Base-by-base conservation (phyloP, 2,329 filamentous ascomycete species). In the Monilinia polystroma region DNA sequence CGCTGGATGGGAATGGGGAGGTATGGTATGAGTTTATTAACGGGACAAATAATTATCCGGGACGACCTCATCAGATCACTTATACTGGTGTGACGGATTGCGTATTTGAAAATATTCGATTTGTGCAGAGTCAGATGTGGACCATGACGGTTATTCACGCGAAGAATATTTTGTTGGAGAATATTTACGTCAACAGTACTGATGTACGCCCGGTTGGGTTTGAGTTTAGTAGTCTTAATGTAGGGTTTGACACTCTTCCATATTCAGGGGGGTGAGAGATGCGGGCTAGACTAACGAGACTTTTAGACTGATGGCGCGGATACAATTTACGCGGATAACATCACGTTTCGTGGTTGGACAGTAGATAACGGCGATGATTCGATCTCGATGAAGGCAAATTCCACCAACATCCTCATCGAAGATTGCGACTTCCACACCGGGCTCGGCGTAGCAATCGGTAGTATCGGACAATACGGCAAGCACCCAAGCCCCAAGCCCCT, bases 111-210 rank as follows among this genome's bases (percentile, higher is more conserved):
- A 79, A 82, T 3, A 68, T 87, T 20, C 77, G 78, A 2, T 86
- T 85, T 69, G 75, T 87, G 10, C 81, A 84, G 68, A 84, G 81
- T 68, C 85, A 87, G 75, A 87, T 87, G 85, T 87, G 85, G 81
- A 83, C 82, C 0, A 83, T 87, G 79, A 65, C 68, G 3, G 5
- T 70, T 11, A 65, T 68, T 23, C 47, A 82, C 72, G 82, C 81
- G 1, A 69, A 80, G 12, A 76, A 82, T 63, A 75, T 82, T 1
- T 75, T 82, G 0, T 76, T 86, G 10, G 78, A 83, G 59, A 78
- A 82, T 67, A 84, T 87, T 41, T 79, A 81, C 68, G 79, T 85
- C 65, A 86, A 85, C 75, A 85, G 80, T 71, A 81, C 64, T 20
- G 53, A 51, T 65, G 16, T 58, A 23, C 47, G 47, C 4, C 53